These are phyloP conservation scores for Phanerodontia chrysosporium DNA, from an alignment of 768 basidiomycete genomes.

Conservation along the genomic window DNA sequence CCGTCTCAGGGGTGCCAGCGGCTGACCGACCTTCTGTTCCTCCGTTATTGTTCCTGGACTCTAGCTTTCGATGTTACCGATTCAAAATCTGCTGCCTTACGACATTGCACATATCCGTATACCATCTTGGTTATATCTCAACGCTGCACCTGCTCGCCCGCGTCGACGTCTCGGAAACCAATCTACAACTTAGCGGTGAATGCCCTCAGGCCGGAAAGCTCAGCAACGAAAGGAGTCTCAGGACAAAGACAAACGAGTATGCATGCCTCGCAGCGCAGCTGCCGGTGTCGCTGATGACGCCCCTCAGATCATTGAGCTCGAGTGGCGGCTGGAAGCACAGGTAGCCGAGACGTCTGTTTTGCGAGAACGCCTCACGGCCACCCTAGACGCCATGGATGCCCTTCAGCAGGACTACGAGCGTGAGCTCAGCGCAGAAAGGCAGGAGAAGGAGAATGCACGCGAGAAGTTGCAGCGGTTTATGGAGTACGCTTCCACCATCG, in stretches of 20 bases:
- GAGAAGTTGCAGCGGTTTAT: constrained; percentile 34
- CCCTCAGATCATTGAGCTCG: constrained; percentile 22
- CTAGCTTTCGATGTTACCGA: background rate
- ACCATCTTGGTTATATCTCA: background rate
- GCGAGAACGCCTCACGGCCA: constrained; percentile 43
- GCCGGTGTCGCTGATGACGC: no score
- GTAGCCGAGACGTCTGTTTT: constrained; percentile 37
- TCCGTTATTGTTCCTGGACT: background rate
- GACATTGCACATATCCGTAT: background rate
- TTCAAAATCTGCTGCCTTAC: background rate
- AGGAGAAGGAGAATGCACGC: constrained; percentile 32
- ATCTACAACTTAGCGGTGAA: background rate
- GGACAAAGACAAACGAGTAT: background rate
- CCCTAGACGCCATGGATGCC: constrained; percentile 47
- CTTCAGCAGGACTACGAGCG: constrained; percentile 34
- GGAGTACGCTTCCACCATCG: constrained; percentile 28
- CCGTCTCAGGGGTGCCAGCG: background rate
- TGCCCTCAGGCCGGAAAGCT: background rate
- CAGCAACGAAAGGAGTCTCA: background rate
- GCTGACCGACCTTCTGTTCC: background rate
- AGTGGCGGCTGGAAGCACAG: constrained; percentile 32
- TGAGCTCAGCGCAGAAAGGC: constrained; percentile 34
- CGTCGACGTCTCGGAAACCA: background rate
- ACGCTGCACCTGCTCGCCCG: background rate
- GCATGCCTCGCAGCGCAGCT: background rate